Conservation (phyloP, 495 filamentous ascomycete genomes). For the Extremus antarcticus region DNA sequence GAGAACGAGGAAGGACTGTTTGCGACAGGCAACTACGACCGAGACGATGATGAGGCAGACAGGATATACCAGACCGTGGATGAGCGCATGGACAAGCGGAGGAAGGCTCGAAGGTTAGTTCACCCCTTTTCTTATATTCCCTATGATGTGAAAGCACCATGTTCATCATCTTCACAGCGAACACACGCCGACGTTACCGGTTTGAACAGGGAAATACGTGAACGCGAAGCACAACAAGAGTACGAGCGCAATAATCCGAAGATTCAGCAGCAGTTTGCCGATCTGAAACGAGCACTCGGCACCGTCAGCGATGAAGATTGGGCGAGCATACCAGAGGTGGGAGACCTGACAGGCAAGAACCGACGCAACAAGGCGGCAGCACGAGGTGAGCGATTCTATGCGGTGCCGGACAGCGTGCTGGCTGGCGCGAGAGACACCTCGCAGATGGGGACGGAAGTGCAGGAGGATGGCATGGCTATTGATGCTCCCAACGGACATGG, state of each 20-base stretch:
- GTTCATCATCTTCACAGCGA: constrained; percentile 33
- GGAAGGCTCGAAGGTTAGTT: constrained; percentile 84
- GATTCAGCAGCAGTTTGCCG: constrained; percentile 96
- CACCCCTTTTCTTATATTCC: constrained; percentile 21
- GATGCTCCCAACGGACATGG: constrained; percentile 34
- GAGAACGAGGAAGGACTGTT: constrained; percentile 96
- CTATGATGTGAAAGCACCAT: constrained; percentile 10
- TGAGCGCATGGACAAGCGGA: constrained; percentile 85
- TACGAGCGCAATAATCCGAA: constrained; percentile 97
- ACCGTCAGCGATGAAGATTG: constrained; percentile 91
- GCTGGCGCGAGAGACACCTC: constrained; percentile 67
- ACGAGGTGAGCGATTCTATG: constrained; percentile 74
- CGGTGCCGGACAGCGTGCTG: constrained; percentile 92
- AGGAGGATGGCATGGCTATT: constrained; percentile 57
- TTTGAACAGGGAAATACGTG: constrained; percentile 85
- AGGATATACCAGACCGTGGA: constrained; percentile 90
- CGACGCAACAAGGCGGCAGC: constrained; percentile 71
- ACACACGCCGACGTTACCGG: constrained; percentile 76
- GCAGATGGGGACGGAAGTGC: constrained; percentile 75
- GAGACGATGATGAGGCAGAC: constrained; percentile 95
- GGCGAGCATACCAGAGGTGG: constrained; percentile 90
- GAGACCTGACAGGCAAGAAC: constrained; percentile 90
- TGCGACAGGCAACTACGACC: constrained; percentile 83
- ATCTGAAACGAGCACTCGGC: constrained; percentile 80
- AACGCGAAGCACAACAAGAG: constrained; percentile 79